These are phyloP conservation scores for Annulohypoxylon bovei DNA, from an alignment of 495 filamentous ascomycete genomes.

Conservation along the genomic window DNA sequence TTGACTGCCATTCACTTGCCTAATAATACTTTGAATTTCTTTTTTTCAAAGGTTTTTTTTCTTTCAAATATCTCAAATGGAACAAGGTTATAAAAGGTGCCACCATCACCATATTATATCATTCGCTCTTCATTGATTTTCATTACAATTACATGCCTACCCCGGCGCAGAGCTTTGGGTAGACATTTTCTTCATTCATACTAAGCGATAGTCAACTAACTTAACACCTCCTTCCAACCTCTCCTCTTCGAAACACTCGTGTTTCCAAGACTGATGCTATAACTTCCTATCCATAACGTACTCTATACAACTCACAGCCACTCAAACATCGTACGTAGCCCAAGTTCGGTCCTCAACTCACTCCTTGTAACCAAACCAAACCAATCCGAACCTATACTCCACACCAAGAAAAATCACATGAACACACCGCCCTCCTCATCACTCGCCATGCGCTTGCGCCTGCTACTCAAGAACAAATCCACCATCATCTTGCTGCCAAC, in stretches of 20 bases:
- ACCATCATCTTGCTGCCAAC: constrained; percentile 68
- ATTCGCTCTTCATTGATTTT: too few relatives aligned
- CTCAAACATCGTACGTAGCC: not conserved
- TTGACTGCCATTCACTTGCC: too few relatives aligned
- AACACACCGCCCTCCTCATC: constrained; percentile 40
- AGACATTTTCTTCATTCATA: constrained; percentile 13
- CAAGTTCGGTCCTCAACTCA: not conserved
- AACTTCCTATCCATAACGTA: not conserved
- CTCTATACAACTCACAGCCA: not conserved
- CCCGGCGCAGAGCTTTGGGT: not conserved
- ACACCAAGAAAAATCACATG: constrained; percentile 15
- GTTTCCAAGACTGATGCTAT: not conserved
- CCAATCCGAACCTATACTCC: not conserved
- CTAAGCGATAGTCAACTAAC: constrained; percentile 31
- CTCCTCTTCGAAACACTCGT: not conserved
- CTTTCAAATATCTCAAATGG: too few relatives aligned
- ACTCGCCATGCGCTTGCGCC: constrained; percentile 56
- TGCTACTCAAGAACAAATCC: constrained; percentile 66
- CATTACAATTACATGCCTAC: constrained; percentile 15
- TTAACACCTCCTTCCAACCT: not conserved
- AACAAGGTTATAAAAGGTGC: too few relatives aligned
- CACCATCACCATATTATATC: too few relatives aligned
- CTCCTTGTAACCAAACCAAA: not conserved
- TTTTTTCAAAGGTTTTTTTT: too few relatives aligned
- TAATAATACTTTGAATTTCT: too few relatives aligned